Evolutionary conservation across 2,329 filamentous ascomycete species (phyloP), one percentile per base, ranked within the genome.

Genomic region (Paracamarosporium sp.): DNA sequence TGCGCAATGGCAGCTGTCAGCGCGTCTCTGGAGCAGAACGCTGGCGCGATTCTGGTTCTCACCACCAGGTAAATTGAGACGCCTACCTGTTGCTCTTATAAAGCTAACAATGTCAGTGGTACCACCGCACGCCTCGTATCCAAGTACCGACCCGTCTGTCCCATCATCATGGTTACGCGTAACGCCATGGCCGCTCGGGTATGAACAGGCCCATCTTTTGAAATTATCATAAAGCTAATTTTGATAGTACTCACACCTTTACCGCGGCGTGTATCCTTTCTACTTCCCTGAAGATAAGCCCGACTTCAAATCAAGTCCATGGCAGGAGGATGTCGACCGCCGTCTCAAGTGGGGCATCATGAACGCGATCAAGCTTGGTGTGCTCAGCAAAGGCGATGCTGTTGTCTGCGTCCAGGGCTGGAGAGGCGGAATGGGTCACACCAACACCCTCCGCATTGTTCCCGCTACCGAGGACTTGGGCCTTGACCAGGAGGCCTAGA

Each of bases 61-160:
- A 97, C 94, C 70, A 99, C 95, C 53, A 96, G 85, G 86, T 88
- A 79, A 40, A 80, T 80, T 63, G 22, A 28, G 22, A 36, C 31
- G 11, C 28, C 3, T 31, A 12, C 20, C 65, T 13, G 13, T 17
- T 13, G 4, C 35, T 54, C 54, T 47, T 33, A 31, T 15, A 30
- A 33, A 54, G 41, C 65, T 67, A 69, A 76, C 62, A 31, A 59
- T 52, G 24, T 31, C 64, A 88, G 93, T 67, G 95, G 95, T 76
- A 91, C 92, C 74, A 97, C 94, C 66, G 95, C 95, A 59, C 93
- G 95, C 73, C 89, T 98, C 62, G 85, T 98, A 67, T 96, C 94
- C 83, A 99, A 99, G 85, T 99, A 97, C 85, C 91, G 95, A 75
- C 95, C 95, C 50, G 93, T 98, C 64, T 98, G 94, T 87, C 95